These are phyloP conservation scores for Arthrobotrys pseudoclavata DNA, from an alignment of 2,329 filamentous ascomycete species.

Conservation along the genomic window DNA sequence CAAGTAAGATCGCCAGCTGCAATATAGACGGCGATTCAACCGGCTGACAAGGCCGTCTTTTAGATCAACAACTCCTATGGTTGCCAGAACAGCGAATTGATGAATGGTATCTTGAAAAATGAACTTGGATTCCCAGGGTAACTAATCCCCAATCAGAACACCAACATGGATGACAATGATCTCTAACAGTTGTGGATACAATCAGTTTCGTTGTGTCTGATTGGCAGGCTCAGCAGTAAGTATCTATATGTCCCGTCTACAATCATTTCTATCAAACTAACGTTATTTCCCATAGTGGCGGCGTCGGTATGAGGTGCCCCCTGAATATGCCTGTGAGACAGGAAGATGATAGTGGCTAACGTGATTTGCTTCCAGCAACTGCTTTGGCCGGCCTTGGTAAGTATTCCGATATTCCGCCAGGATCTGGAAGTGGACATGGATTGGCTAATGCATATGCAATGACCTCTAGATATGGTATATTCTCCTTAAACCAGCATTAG, in stretches of 20 bases:
- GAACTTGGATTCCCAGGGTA: conserved; percentile 72
- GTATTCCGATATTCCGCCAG: conserved; percentile 29
- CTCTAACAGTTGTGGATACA: conserved; percentile 44
- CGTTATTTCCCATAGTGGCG: conserved; percentile 61
- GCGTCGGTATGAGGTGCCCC: conserved; percentile 53
- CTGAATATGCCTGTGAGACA: conserved; percentile 25
- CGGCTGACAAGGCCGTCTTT: conserved; percentile 64
- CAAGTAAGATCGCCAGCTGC: conserved; percentile 46
- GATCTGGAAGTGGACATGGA: conserved; percentile 27
- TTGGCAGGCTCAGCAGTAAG: conserved; percentile 58
- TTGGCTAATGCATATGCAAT: conserved; percentile 47
- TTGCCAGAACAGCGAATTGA: conserved; percentile 69
- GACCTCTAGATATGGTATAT: conserved; percentile 57
- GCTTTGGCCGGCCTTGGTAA: conserved; percentile 59
- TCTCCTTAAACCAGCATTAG: conserved; percentile 6
- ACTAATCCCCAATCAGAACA: conserved; percentile 27
- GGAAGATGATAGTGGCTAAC: conserved; percentile 45
- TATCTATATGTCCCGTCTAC: conserved; percentile 22
- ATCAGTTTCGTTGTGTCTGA: conserved; percentile 53
- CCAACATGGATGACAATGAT: conserved; percentile 16
- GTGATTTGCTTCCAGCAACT: conserved; percentile 51
- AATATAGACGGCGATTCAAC: conserved; percentile 56
- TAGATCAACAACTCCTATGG: conserved; percentile 69
- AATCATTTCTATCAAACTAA: conserved; percentile 63
- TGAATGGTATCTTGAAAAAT: conserved; percentile 70